Percentiles rank a stretch among this genome's conserved stretches.
Evolutionary conservation across 352 stramenopile genomes (phyloP).

Genomic region (Pythium pectinolyticum): DNA sequence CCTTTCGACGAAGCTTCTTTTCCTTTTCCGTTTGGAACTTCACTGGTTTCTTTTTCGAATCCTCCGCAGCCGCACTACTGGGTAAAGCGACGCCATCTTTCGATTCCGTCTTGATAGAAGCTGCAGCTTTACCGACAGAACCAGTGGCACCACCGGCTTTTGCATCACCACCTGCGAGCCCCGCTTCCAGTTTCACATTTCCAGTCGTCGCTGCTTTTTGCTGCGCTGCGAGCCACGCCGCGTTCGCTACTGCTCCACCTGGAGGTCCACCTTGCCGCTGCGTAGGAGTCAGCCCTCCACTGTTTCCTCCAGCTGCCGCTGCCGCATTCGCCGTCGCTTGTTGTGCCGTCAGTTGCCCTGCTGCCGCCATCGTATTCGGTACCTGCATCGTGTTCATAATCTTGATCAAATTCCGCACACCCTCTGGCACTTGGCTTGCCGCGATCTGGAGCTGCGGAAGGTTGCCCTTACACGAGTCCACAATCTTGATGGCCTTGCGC

Average conservation of each 20-base stretch:
- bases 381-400: conserved; percentile 84
- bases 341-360: conserved; percentile 9
- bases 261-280: conserved; percentile 14
- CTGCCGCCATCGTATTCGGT: conserved; percentile 12
- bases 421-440: conserved; percentile 67
- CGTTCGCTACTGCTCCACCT: conserved; percentile 8
- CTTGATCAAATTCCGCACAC: conserved; percentile 80
- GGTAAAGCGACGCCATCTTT: conserved; percentile 15
- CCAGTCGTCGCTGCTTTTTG: conserved; percentile 16
- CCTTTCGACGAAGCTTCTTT: conserved; percentile 81
- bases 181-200: conserved; percentile 18
- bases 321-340: conserved; percentile 15
- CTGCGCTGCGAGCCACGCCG: conserved; percentile 28
- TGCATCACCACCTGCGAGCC: not conserved
- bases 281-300: conserved; percentile 2
- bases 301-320: conserved; percentile 7
- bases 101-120: conserved; percentile 16
- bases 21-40: conserved; percentile 86
- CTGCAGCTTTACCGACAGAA: conserved; percentile 3
- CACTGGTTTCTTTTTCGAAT: conserved; percentile 71
- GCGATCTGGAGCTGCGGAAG: conserved; percentile 68
- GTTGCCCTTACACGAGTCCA: conserved; percentile 81
- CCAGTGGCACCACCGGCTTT: conserved; percentile 7
- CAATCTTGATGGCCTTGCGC: conserved; percentile 85
- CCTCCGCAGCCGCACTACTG: not conserved